phyloP scores from a whole-genome alignment of 2,329 filamentous ascomycete species.

The Rhytidhysteron rufulum region DNA sequence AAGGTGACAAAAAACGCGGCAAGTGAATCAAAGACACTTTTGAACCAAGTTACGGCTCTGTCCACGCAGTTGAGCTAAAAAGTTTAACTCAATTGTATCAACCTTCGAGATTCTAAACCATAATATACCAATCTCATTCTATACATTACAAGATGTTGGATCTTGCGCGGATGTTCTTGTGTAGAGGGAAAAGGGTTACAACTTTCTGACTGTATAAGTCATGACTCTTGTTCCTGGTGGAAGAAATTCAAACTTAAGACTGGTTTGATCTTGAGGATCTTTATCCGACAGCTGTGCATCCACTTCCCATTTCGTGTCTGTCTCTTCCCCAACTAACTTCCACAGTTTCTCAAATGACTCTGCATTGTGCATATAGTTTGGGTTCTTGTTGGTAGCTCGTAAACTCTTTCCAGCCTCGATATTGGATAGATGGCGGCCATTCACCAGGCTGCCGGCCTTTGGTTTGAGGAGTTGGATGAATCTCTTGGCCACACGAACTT shows the following conservation, averaged over 20 bases:
- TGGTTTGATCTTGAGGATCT: constrained; percentile 15
- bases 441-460: constrained; percentile 30
- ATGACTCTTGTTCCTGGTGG: constrained; percentile 22
- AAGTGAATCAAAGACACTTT: constrained; percentile 46
- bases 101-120: no score
- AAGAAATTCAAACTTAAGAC: constrained; percentile 14
- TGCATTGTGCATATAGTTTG: constrained; percentile 34
- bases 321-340: constrained; percentile 36
- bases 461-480: constrained; percentile 30
- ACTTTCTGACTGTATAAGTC: constrained; percentile 21
- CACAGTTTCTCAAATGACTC: constrained; percentile 36
- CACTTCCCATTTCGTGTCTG: constrained; percentile 32
- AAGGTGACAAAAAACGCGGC: constrained; percentile 57
- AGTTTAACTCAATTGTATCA: no score
- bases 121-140: no score
- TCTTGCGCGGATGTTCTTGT: constrained; percentile 1
- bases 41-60: constrained; percentile 49
- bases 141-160: no score
- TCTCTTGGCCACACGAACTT: constrained; percentile 33
- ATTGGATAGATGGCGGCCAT: constrained; percentile 38
- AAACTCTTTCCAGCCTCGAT: constrained; percentile 22
- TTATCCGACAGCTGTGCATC: constrained; percentile 23
- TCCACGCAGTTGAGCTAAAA: constrained; percentile 17
- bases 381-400: constrained; percentile 12
- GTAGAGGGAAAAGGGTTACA: constrained; percentile 11